Conservation (phyloP, 2,329 filamentous ascomycete species). For the Fusarium sp. region DNA sequence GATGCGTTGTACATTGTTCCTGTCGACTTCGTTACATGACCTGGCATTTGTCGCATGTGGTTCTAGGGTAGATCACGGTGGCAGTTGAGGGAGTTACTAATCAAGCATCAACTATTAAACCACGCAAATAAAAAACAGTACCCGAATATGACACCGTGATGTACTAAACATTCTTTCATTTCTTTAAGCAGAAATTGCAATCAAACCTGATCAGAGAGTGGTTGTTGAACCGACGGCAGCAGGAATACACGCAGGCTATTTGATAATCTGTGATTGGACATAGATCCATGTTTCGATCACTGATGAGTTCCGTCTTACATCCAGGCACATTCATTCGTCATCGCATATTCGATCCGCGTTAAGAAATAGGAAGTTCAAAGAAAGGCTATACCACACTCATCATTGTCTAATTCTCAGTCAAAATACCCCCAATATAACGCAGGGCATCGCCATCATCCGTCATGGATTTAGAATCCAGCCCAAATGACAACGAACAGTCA, state of each 20-base stretch:
- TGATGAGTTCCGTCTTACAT: slow-evolving; percentile 1
- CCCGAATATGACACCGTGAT: background rate
- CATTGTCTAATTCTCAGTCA: background rate
- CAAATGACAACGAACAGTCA: slow-evolving; percentile 34
- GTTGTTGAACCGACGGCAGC: background rate
- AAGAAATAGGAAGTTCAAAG: background rate
- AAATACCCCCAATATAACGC: background rate
- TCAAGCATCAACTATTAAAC: background rate
- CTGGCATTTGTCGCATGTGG: background rate
- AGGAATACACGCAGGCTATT: background rate
- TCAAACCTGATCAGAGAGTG: background rate
- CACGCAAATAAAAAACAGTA: background rate
- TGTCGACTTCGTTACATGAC: background rate
- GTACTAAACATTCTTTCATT: background rate
- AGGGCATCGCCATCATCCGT: background rate
- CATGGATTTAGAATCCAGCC: slow-evolving; percentile 39
- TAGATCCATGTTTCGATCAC: too few relatives aligned
- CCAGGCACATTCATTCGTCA: background rate
- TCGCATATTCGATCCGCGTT: background rate
- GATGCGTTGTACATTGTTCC: slow-evolving; percentile 16
- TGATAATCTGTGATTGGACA: slow-evolving; percentile 3
- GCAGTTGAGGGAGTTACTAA: background rate
- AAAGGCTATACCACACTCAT: background rate
- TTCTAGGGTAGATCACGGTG: background rate
- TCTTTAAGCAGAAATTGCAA: background rate